Evolutionary conservation across 2,329 filamentous ascomycete genomes (phyloP), one percentile per base, ranked within the genome.

Genomic region (Arthrinium puccinioides): DNA sequence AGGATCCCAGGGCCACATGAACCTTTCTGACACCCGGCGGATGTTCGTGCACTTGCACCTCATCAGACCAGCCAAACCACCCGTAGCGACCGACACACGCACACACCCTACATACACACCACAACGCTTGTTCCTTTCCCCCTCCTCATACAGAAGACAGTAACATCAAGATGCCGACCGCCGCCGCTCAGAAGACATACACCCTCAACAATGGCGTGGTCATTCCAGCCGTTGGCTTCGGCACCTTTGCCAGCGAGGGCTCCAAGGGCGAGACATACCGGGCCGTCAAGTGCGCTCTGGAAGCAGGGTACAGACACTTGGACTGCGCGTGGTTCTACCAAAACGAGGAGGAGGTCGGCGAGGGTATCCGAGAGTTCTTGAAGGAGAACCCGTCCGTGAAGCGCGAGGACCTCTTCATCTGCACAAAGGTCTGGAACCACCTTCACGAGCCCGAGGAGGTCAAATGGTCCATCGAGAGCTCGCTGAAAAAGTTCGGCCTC

Each of bases 311-410:
- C 62, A 68, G 78, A 31, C 77, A 82, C 54, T 74, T 83, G 43
- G 76, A 79, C 60, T 82, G 78, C 54, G 79, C 81, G 35, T 73
- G 81, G 53, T 81, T 79, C 45, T 87, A 87, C 58, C 71, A 74
- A 51, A 87, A 87, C 55, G 82, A 80, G 53, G 59, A 59, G 9
- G 76, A 79, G 53, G 73, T 80, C 24, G 76, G 76, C 36, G 58
- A 68, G 18, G 76, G 70, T 15, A 69, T 80, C 48, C 67, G 66
- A 38, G 70, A 64, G 48, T 64, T 63, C 48, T 51, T 60, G 19
- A 51, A 47, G 45, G 51, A 56, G 39, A 60, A 56, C 53, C 46
- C 56, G 8, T 69, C 68, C 1, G 65, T 76, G 6, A 66, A 69
- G 37, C 65, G 72, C 19, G 60, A 66, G 35, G 64, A 76, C 43